phyloP scores from a whole-genome alignment of 2,329 filamentous ascomycete species.

The Fusarium annulatum region DNA sequence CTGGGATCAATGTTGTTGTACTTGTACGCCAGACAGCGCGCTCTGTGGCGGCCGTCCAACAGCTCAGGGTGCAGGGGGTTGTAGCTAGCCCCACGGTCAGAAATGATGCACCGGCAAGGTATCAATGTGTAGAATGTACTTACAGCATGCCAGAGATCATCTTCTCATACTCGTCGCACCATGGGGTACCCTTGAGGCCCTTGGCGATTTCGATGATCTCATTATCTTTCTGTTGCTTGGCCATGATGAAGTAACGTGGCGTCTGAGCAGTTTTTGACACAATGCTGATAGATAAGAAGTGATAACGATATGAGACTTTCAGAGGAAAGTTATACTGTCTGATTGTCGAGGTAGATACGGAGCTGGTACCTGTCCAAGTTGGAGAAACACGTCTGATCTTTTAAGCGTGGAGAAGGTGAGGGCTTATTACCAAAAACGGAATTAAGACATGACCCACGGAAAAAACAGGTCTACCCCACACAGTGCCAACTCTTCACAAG shows the following conservation, averaged over 20 bases:
- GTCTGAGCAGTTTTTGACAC: accelerated
- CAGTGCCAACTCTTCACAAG: not conserved
- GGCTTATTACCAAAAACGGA: not conserved
- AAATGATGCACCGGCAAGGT: accelerated
- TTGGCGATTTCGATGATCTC: conserved; percentile 41
- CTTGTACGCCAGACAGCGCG: conserved; percentile 34
- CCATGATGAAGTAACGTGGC: conserved; percentile 14
- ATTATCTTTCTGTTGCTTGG: conserved; percentile 31
- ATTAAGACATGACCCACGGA: not conserved
- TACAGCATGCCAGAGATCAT: conserved; percentile 46
- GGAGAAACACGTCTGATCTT: not conserved
- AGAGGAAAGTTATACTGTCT: not conserved
- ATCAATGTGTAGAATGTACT: not conserved
- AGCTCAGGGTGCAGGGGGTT: conserved; percentile 31
- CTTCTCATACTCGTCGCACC: conserved; percentile 43
- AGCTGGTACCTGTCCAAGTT: not conserved
- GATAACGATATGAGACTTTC: not conserved
- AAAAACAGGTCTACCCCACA: not conserved
- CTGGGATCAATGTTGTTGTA: conserved; percentile 43
- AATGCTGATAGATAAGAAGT: accelerated
- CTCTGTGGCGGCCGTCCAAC: conserved; percentile 37
- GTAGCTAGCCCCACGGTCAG: conserved; percentile 26
- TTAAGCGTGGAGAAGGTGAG: not conserved
- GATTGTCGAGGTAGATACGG: not conserved
- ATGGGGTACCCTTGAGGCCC: conserved; percentile 26